Percentiles rank a stretch among this genome's conserved stretches.
These are phyloP conservation scores for Wickerhamiella shivajii DNA, from an alignment of 805 yeast genomes.

Conservation along the genomic window DNA sequence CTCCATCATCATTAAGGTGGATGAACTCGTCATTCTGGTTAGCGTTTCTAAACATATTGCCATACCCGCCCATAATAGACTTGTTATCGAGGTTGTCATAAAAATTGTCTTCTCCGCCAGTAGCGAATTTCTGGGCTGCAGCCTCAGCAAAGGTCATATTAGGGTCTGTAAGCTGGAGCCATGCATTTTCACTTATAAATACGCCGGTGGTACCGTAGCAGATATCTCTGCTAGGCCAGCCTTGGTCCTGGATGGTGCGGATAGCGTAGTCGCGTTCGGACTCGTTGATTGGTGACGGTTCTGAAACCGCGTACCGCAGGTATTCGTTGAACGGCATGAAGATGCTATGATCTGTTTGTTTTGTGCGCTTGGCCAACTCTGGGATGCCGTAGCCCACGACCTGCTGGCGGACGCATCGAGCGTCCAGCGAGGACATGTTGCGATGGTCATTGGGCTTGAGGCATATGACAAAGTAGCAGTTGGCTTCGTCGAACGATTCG, in stretches of 20 bases:
- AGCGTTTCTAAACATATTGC: constrained; percentile 25
- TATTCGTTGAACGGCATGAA: constrained; percentile 29
- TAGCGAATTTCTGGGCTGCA: constrained; percentile 21
- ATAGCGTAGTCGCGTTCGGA: constrained; percentile 24
- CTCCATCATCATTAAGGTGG: constrained; percentile 23
- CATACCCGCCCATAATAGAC: constrained; percentile 24
- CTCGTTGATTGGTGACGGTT: constrained; percentile 8
- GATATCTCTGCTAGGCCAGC: constrained; percentile 28
- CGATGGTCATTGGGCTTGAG: constrained; percentile 30
- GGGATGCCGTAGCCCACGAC: constrained; percentile 29
- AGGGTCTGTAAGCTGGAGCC: constrained; percentile 29
- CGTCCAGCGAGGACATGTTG: constrained; percentile 27
- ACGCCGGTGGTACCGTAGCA: constrained; percentile 28
- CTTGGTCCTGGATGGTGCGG: constrained; percentile 19
- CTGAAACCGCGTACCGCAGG: constrained; percentile 18
- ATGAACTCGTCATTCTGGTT: constrained; percentile 18
- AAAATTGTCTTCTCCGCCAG: constrained; percentile 17
- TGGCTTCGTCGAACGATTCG: constrained; percentile 27
- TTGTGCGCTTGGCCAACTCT: constrained; percentile 28
- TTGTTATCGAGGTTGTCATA: constrained; percentile 25
- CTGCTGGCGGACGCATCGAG: constrained; percentile 31
- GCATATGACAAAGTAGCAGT: constrained; percentile 29
- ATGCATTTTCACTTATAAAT: constrained; percentile 28
- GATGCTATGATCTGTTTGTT: constrained; percentile 25
- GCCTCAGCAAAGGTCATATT: constrained; percentile 23